Evolutionary conservation across 2,329 filamentous ascomycete genomes (phyloP).

Genomic region (Metarhizium album): DNA sequence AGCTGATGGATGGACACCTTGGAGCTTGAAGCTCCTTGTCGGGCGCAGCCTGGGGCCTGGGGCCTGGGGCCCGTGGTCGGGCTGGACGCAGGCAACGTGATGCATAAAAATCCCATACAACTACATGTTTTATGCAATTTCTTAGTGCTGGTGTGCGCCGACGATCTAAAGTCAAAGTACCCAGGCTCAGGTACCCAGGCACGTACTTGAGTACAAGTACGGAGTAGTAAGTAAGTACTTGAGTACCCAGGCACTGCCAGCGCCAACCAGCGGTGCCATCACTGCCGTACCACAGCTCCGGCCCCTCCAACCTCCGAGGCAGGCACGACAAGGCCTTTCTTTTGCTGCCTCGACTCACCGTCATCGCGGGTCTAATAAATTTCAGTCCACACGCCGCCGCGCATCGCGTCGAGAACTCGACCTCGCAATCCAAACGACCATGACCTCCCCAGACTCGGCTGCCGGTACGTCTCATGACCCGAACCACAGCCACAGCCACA

Average conservation of each 20-base stretch:
- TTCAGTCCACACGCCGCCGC: background rate
- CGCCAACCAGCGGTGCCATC: no score
- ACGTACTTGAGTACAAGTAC: no score
- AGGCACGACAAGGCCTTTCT: no score
- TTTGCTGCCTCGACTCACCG: background rate
- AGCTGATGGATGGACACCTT: background rate
- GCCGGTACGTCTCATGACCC: background rate
- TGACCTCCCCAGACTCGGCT: slow-evolving; percentile 1
- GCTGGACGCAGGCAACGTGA: no score
- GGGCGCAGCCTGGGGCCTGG: background rate
- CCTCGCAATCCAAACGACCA: background rate
- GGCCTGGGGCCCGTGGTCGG: no score
- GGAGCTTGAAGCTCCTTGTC: background rate
- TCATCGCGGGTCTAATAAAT: background rate
- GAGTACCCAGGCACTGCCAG: no score
- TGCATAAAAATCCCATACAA: no score
- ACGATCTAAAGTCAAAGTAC: no score
- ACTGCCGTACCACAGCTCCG: background rate
- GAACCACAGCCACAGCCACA: background rate
- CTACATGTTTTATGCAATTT: no score
- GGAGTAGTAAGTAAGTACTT: no score
- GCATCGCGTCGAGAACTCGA: background rate
- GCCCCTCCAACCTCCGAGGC: background rate
- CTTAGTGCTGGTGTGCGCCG: no score
- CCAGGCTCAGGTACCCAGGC: no score